Percentiles rank a stretch among this genome's conserved stretches.
These are phyloP conservation scores for Talaromyces rugulosus DNA, from an alignment of 2,329 filamentous ascomycete species.

Conservation along the genomic window DNA sequence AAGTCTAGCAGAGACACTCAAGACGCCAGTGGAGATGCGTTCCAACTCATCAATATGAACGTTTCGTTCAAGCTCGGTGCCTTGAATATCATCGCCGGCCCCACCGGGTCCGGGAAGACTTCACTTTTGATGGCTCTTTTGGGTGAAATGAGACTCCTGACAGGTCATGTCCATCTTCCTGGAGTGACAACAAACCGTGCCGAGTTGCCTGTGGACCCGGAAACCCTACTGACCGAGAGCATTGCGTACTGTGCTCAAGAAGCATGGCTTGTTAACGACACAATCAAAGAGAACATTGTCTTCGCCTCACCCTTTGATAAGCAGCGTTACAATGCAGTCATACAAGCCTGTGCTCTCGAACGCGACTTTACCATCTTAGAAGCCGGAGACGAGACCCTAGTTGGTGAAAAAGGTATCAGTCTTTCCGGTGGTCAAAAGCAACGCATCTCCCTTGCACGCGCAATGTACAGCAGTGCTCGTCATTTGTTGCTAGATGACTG, in stretches of 20 bases:
- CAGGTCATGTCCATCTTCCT: slow-evolving; percentile 78
- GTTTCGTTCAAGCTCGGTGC: slow-evolving; percentile 79
- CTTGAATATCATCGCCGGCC: slow-evolving; percentile 87
- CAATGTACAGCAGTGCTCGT: slow-evolving; percentile 90
- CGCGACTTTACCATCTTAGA: slow-evolving; percentile 90
- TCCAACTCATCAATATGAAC: slow-evolving; percentile 78
- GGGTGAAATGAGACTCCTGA: slow-evolving; percentile 87
- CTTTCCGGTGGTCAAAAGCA: slow-evolving; percentile 97
- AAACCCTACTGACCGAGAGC: slow-evolving; percentile 82
- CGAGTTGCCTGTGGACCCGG: slow-evolving; percentile 74
- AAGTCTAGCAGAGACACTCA: slow-evolving; percentile 52
- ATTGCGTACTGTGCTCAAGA: slow-evolving; percentile 96
- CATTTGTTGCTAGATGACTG: slow-evolving; percentile 93
- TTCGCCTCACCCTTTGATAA: slow-evolving; percentile 80
- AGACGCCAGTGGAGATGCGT: slow-evolving; percentile 56
- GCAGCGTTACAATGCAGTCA: slow-evolving; percentile 78
- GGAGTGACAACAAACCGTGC: slow-evolving; percentile 75
- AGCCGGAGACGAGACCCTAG: slow-evolving; percentile 84
- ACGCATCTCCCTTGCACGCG: slow-evolving; percentile 91
- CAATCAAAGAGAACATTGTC: slow-evolving; percentile 91
- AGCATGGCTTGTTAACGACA: slow-evolving; percentile 94
- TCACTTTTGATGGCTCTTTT: slow-evolving; percentile 93
- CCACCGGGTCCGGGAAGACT: slow-evolving; percentile 93
- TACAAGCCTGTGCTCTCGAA: slow-evolving; percentile 85
- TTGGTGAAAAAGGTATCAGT: slow-evolving; percentile 96